phyloP scores from a whole-genome alignment of 2,329 filamentous ascomycete species.

The Fusarium verrucosum region DNA sequence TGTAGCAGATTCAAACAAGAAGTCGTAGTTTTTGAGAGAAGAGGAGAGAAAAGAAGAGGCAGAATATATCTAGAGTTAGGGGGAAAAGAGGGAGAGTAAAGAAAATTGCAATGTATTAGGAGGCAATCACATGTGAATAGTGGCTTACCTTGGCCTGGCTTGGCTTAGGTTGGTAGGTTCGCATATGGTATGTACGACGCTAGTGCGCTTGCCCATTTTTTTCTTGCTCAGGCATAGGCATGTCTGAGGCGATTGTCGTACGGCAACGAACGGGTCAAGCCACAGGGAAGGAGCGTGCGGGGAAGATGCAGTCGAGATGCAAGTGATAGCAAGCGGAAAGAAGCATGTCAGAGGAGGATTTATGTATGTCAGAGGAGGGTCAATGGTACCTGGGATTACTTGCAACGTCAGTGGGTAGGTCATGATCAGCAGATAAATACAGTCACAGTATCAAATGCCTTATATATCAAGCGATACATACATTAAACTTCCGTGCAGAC shows the following conservation, averaged over 20 bases:
- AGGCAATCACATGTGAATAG: slow-evolving; percentile 41
- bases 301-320: slow-evolving; percentile 25
- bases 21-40: background rate
- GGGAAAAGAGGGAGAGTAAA: background rate
- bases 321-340: slow-evolving; percentile 13
- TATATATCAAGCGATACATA: background rate
- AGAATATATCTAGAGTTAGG: background rate
- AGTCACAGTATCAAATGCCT: background rate
- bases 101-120: background rate
- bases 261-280: slow-evolving; percentile 26
- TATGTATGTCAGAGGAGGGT: too few relatives aligned
- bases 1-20: slow-evolving; percentile 2
- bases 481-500: slow-evolving; percentile 8
- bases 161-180: slow-evolving; percentile 10
- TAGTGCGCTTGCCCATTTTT: slow-evolving; percentile 14
- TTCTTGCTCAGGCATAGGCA: too few relatives aligned
- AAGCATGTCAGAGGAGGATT: background rate
- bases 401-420: background rate
- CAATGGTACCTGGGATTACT: background rate
- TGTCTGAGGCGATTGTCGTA: slow-evolving; percentile 16
- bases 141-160: slow-evolving; percentile 5
- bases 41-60: background rate
- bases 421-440: background rate
- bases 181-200: too few relatives aligned
- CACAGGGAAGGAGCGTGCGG: slow-evolving; percentile 23